Conservation (phyloP, 2,329 filamentous ascomycete genomes). For the Fusarium floridanum region DNA sequence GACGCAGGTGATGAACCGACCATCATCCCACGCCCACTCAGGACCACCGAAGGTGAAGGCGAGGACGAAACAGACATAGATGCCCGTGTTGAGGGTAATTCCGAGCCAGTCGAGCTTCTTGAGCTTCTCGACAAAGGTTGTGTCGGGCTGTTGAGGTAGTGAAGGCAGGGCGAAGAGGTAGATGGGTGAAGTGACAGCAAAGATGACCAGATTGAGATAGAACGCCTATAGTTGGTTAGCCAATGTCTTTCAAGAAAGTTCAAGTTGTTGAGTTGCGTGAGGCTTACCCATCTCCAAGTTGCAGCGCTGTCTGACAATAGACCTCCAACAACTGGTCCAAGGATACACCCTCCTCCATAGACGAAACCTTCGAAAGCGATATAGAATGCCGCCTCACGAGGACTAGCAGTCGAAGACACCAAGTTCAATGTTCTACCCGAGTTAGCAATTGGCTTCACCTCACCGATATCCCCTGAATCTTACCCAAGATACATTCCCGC, state of each 20-base stretch:
- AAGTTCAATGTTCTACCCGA: slow-evolving; percentile 25
- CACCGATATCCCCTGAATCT: background rate
- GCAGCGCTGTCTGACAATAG: slow-evolving; percentile 48
- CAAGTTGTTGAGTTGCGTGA: too few species aligned
- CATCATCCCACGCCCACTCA: slow-evolving; percentile 60
- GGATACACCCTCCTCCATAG: slow-evolving; percentile 58
- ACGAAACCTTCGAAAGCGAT: slow-evolving; percentile 42
- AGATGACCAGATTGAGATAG: slow-evolving; percentile 67
- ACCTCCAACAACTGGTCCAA: slow-evolving; percentile 32
- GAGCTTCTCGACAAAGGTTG: slow-evolving; percentile 46
- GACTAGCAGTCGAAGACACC: slow-evolving; percentile 19
- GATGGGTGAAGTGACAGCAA: slow-evolving; percentile 48
- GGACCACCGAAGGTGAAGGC: slow-evolving; percentile 63
- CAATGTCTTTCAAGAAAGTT: background rate
- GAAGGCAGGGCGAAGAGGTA: slow-evolving; percentile 48
- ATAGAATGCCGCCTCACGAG: slow-evolving; percentile 45
- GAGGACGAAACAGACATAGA: slow-evolving; percentile 57
- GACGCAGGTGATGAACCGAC: slow-evolving; percentile 59
- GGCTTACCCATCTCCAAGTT: slow-evolving; percentile 55
- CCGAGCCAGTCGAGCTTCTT: slow-evolving; percentile 61
- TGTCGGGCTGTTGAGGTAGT: slow-evolving; percentile 37
- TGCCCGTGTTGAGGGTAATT: slow-evolving; percentile 55
- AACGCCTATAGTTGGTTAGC: slow-evolving; percentile 54
- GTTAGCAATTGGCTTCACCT: background rate
- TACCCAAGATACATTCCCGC: slow-evolving; percentile 40